Evolutionary conservation across 331 rosid species (phyloP).

Genomic region (Quercus tomentella): DNA sequence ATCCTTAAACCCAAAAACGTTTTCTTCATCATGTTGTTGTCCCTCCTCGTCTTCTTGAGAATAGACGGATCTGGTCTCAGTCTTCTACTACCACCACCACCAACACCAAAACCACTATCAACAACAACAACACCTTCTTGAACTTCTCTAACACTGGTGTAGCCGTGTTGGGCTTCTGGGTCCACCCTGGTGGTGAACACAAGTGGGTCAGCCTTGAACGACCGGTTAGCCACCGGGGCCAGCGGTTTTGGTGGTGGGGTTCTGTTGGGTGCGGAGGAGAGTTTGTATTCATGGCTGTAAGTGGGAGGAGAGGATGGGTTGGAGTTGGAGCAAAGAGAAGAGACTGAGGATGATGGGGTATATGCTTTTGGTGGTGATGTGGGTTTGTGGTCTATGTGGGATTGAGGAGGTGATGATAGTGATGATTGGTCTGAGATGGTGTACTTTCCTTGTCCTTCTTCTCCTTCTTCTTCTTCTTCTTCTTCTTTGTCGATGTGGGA

Average conservation of each 20-base stretch:
- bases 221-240: slow-evolving; percentile 42
- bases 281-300: slow-evolving; percentile 16
- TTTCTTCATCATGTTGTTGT: slow-evolving; percentile 38
- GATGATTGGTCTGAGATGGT: background rate
- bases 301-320: slow-evolving; percentile 14
- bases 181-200: slow-evolving; percentile 52
- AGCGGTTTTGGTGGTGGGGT: slow-evolving; percentile 19
- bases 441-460: background rate
- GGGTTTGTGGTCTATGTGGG: slow-evolving; percentile 23
- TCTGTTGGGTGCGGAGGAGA: slow-evolving; percentile 18
- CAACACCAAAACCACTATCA: background rate
- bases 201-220: slow-evolving; percentile 43
- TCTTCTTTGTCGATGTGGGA: background rate
- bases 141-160: slow-evolving; percentile 29
- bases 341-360: slow-evolving; percentile 19
- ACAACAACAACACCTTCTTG: slow-evolving; percentile 4
- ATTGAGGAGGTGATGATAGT: slow-evolving; percentile 21
- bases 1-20: slow-evolving; percentile 50
- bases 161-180: slow-evolving; percentile 45
- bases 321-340: slow-evolving; percentile 23
- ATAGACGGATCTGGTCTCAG: slow-evolving; percentile 41
- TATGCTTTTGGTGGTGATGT: slow-evolving; percentile 42
- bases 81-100: slow-evolving; percentile 24
- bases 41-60: slow-evolving; percentile 31
- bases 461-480: background rate